Base-by-base conservation (phyloP, 805 yeast species). In the Saturnispora halmiae region DNA sequence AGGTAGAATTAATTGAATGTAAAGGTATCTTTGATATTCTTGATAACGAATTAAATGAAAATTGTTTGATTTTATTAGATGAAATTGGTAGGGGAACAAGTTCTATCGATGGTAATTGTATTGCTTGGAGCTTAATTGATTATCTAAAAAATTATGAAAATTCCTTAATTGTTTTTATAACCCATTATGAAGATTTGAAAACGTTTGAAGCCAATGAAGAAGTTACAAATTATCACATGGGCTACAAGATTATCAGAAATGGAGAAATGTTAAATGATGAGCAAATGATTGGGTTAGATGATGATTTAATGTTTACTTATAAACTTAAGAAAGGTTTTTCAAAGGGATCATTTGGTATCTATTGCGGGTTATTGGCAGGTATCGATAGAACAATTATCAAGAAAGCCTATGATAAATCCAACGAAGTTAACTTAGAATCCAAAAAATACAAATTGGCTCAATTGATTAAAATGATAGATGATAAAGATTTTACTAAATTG, bases 311-410 rank as follows among this genome's bases (percentile, higher is more conserved):
- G 2, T 75, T 80, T 46, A 58, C 78, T 30, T 80, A 76, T 55
- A 67, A 66, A 34, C 50, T 77, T 24, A 67, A 55, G 10, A 49
- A 54, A 9, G 84, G 82, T 0, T 60, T 62, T 3, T 72, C 82
- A 29, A 60, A 72, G 31, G 71, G 78, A 41, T 82, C 88, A 41
- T 86, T 80, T 57, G 96, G 96, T 1, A 64, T 88, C 27, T 84
- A 87, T 53, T 94, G 85, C 29, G 96, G 95, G 0, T 70, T 75
- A 44, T 52, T 86, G 43, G 92, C 95, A 0, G 74, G 75, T 0
- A 59, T 87, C 2, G 75, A 79, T 1, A 52, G 51, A 3, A 54
- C 51, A 1, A 62, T 80, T 6, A 64, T 78, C 4, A 55, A 60
- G 1, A 50, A 54, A 3, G 85, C 85, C 0, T 60, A 49, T 35